Evolutionary conservation across 805 yeast genomes (phyloP), one percentile per base, ranked within the genome.

Genomic region (Saturnispora serradocipensis): DNA sequence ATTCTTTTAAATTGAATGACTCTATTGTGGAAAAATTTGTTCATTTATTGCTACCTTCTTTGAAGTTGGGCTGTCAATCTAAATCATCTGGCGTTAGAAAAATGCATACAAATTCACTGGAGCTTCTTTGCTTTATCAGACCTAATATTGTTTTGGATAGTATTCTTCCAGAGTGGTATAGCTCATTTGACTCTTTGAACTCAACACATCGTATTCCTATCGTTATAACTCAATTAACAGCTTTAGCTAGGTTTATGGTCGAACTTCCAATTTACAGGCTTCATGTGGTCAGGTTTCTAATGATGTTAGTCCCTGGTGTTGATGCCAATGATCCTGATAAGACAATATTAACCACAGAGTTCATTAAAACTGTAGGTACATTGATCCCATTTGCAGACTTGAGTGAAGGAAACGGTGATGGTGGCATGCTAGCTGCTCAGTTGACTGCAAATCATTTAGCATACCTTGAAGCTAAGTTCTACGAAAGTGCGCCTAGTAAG

Each of bases 251-350:
- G 50, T 82, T 76, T 54, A 78, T 93, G 73, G 82, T 85, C 0
- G 62, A 69, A 6, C 72, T 78, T 2, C 84, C 84, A 1, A 66
- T 80, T 2, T 88, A 77, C 61, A 71, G 96, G 43, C 81, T 87
- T 11, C 99, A 93, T 60, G 69, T 88, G 11, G 80, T 95, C 0
- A 78, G 95, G 50, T 70, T 93, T 15, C 63, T 90, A 39, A 77
- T 82, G 27, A 73, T 88, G 65, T 70, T 83, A 2, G 64, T 89
- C 7, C 86, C 89, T 0, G 96, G 93, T 30, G 81, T 93, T 28
- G 98, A 93, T 63, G 78, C 90, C 0, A 93, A 90, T 63, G 99
- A 93, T 65, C 73, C 88, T 46, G 74, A 72, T 13, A 79, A 90
- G 61, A 83, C 96, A 0, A 72, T 81, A 15, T 75, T 80, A 48